These are phyloP conservation scores for Rhexocercosporidium sp. DNA, from an alignment of 2,329 filamentous ascomycete genomes.

Conservation along the genomic window DNA sequence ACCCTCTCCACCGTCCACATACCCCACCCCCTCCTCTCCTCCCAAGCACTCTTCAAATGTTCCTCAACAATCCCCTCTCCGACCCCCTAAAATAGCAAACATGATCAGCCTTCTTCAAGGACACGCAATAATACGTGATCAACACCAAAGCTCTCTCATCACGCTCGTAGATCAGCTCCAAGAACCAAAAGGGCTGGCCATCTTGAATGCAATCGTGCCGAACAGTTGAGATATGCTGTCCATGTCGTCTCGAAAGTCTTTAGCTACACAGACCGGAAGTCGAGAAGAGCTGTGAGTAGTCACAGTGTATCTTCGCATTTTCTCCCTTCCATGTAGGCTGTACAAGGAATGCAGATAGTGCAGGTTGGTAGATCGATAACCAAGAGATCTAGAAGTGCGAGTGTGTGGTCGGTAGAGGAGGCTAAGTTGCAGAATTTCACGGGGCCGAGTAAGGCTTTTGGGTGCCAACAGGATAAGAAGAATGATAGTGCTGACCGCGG, in stretches of 20 bases:
- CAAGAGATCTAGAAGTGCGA: constrained; percentile 23
- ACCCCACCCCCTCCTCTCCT: no score
- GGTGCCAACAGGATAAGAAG: constrained; percentile 22
- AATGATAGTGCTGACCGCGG: constrained; percentile 21
- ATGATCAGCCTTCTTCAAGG: no score
- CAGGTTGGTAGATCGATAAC: constrained; percentile 25
- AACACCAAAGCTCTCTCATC: background rate
- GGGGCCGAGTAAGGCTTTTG: constrained; percentile 16
- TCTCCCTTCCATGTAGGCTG: constrained; percentile 26
- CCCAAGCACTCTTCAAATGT: no score
- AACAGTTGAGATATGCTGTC: constrained; percentile 1
- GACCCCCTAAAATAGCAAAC: no score
- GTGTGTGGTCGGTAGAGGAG: constrained; percentile 12
- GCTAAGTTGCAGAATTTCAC: constrained; percentile 16
- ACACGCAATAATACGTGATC: no score
- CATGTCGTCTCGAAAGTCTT: background rate
- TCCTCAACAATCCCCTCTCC: no score
- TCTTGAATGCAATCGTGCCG: constrained; percentile 24
- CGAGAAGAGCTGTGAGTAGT: constrained; percentile 6
- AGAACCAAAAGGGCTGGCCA: constrained; percentile 19
- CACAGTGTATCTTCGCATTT: constrained; percentile 22
- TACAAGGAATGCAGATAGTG: constrained; percentile 23
- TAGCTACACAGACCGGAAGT: constrained; percentile 14
- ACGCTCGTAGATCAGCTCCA: background rate
- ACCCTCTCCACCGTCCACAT: no score